phyloP scores from a whole-genome alignment of 129 eudicot genomes.

The Artemisia tridentata region DNA sequence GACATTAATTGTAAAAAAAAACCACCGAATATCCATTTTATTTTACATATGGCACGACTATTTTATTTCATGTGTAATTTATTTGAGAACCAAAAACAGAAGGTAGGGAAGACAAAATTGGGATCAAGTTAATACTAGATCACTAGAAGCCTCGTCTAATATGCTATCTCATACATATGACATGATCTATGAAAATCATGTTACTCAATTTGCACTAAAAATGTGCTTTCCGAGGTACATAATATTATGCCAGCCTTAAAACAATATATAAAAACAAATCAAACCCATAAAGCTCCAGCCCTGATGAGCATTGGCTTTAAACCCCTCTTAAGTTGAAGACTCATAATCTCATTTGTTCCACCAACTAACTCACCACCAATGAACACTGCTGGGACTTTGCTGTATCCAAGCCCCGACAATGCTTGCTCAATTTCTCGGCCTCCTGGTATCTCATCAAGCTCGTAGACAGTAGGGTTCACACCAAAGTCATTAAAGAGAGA shows the following conservation, averaged over 20 bases:
- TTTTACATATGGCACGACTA: too few relatives aligned
- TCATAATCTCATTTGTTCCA: conserved; percentile 67
- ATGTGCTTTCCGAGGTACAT: not conserved
- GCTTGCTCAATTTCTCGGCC: conserved; percentile 68
- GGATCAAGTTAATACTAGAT: too few relatives aligned
- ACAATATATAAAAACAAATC: not conserved
- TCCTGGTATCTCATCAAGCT: conserved; percentile 58
- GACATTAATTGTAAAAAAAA: too few relatives aligned
- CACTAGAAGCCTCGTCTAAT: too few relatives aligned
- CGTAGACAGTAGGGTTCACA: conserved; percentile 61
- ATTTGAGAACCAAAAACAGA: too few relatives aligned
- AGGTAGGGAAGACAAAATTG: too few relatives aligned
- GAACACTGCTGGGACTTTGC: conserved; percentile 59
- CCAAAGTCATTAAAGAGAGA: conserved; percentile 58
- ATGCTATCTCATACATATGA: too few relatives aligned
- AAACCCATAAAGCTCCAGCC: conserved; percentile 76
- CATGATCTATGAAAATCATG: not conserved
- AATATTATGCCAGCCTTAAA: not conserved
- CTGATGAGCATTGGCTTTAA: conserved; percentile 56
- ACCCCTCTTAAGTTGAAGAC: conserved; percentile 56
- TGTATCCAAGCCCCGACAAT: conserved; percentile 42
- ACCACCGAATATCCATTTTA: too few relatives aligned
- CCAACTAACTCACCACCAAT: conserved; percentile 72
- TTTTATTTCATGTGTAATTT: too few relatives aligned
- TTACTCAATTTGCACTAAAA: not conserved